Base-by-base conservation (phyloP, 257 asterid genomes). In the Solanum corneliomulleri region DNA sequence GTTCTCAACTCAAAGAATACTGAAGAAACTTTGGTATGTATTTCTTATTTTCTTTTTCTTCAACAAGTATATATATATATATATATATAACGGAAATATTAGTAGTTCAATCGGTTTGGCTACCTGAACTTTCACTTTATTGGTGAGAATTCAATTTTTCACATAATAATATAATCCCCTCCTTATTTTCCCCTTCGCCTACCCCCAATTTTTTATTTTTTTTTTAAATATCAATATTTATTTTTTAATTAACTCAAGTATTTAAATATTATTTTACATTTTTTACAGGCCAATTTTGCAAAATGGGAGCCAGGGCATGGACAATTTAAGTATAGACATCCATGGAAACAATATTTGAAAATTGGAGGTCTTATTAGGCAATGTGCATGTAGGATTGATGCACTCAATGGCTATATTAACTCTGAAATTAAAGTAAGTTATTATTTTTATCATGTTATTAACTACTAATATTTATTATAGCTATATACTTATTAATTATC, bases 261-360 rank as follows among this genome's bases (percentile, higher is more conserved):
- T 69, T 82, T 18, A 23, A 62, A 4, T 13, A 29, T 21, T n/a
- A 18, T 11, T 9, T 52, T 64, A 14, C 31, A 21, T 9, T 69
- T 44, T 81, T 85, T 60, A 4, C 37, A 95, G 98, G 95, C 94
- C 2, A 95, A 95, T 90, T 94, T 93, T 12, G 97, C 98, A 5
- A 91, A 93, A 87, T 95, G 98, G 98, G 98, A 95, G 85, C 98
- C 98, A 7, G 93, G 96, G 4, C 98, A 95, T 80, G 98, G 98
- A 9, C 85, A 68, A 27, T 95, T 94, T 95, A 88, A 82, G 94
- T 94, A 89, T 85, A 87, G 92, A 9, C 98, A 95, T 90, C 98
- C 98, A 44, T 95, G 98, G 98, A 91, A 90, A 82, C 98, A 94
- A 75, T 96, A 96, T 88, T 88, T 93, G 83, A 95, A 93, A 86